Conservation (phyloP, 805 yeast genomes). For the Cyberlindnera lachancei region DNA sequence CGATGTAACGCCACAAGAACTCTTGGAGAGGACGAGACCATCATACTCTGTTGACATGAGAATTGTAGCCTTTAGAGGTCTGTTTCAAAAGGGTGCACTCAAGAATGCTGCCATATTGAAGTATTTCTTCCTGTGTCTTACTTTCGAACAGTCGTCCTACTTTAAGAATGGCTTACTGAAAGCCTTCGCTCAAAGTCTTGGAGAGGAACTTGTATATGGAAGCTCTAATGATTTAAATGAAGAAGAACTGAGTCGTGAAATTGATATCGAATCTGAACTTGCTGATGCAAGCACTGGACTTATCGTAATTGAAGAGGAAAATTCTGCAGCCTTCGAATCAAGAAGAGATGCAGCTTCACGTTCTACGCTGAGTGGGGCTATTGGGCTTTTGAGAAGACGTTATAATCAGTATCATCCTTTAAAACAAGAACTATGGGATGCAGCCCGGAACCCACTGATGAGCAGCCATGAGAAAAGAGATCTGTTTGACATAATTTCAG, state of each 20-base stretch:
- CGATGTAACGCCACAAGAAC: slow-evolving; percentile 43
- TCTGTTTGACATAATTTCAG: slow-evolving; percentile 56
- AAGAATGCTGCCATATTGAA: slow-evolving; percentile 52
- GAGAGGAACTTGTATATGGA: slow-evolving; percentile 62
- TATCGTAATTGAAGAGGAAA: slow-evolving; percentile 53
- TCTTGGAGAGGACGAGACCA: slow-evolving; percentile 44
- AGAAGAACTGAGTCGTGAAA: slow-evolving; percentile 40
- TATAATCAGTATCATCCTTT: slow-evolving; percentile 49
- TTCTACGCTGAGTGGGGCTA: slow-evolving; percentile 55
- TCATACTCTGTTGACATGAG: slow-evolving; percentile 46
- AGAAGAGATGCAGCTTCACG: slow-evolving; percentile 64
- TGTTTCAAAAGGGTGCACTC: slow-evolving; percentile 71
- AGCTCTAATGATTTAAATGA: slow-evolving; percentile 53
- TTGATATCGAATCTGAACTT: slow-evolving; percentile 6
- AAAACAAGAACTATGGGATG: slow-evolving; percentile 56
- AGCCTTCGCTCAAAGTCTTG: slow-evolving; percentile 44
- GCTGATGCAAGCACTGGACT: slow-evolving; percentile 25
- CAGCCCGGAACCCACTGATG: slow-evolving; percentile 53
- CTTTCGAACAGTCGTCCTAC: slow-evolving; percentile 47
- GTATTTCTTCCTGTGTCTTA: slow-evolving; percentile 51
- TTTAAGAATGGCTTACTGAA: slow-evolving; percentile 43
- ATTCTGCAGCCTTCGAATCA: slow-evolving; percentile 32
- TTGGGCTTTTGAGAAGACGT: slow-evolving; percentile 55
- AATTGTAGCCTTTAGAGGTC: slow-evolving; percentile 59
- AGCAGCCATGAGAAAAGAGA: slow-evolving; percentile 53